phyloP scores from a whole-genome alignment of 495 filamentous ascomycete genomes.

The Tetracladium marchalianum region DNA sequence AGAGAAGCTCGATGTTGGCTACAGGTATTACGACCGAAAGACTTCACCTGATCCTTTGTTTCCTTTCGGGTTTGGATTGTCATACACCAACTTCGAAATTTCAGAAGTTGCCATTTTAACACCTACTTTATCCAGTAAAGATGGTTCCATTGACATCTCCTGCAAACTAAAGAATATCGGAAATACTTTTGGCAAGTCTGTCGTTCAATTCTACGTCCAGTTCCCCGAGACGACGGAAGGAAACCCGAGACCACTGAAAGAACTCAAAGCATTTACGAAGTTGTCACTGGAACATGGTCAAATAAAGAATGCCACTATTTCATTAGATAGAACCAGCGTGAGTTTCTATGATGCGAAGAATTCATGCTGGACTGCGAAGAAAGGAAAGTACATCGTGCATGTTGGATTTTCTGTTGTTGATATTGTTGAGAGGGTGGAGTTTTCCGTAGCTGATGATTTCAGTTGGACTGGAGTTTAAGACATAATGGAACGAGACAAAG shows the following conservation, averaged over 20 bases:
- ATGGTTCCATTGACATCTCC: conserved; percentile 27
- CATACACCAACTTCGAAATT: conserved; percentile 45
- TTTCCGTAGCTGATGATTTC: not conserved
- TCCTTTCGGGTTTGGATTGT: conserved; percentile 52
- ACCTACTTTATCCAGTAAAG: conserved; percentile 16
- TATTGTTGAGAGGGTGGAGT: conserved; percentile 4
- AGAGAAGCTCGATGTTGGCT: conserved; percentile 56
- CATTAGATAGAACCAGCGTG: conserved; percentile 38
- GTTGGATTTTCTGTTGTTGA: conserved; percentile 38
- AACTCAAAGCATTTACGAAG: conserved; percentile 51
- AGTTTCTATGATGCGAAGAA: conserved; percentile 50
- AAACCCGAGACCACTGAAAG: conserved; percentile 34
- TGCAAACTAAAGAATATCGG: conserved; percentile 42
- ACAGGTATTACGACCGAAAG: conserved; percentile 49
- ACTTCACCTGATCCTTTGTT: conserved; percentile 28
- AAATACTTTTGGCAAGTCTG: conserved; percentile 38
- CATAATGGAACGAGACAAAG: too few species aligned
- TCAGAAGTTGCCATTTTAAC: conserved; percentile 22
- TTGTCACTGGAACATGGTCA: conserved; percentile 42
- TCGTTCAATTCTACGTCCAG: conserved; percentile 47
- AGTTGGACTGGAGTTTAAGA: not conserved
- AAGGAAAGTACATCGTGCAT: conserved; percentile 40
- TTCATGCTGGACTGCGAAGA: conserved; percentile 46
- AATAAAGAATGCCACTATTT: conserved; percentile 34
- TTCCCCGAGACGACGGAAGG: conserved; percentile 29